These are phyloP conservation scores for Knoxdaviesia capensis DNA, from an alignment of 2,329 filamentous ascomycete genomes.

Conservation along the genomic window DNA sequence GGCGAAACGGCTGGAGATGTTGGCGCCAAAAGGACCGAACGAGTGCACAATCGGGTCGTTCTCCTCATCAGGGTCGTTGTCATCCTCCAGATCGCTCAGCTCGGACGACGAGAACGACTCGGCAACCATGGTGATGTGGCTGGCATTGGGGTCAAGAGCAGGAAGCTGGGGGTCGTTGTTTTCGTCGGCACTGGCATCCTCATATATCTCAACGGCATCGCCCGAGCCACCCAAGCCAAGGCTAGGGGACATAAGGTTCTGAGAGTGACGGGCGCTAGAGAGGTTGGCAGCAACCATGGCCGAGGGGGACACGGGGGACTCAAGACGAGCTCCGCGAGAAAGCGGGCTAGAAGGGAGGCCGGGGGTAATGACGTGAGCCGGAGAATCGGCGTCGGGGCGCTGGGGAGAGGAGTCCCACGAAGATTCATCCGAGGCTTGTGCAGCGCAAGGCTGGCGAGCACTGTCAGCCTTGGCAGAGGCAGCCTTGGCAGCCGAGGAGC, in stretches of 20 bases:
- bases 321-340: slow-evolving; percentile 34
- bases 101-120: slow-evolving; percentile 30
- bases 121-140: slow-evolving; percentile 6
- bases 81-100: slow-evolving; percentile 38
- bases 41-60: slow-evolving; percentile 87
- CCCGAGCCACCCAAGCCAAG: slow-evolving; percentile 3
- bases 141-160: slow-evolving; percentile 6
- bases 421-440: slow-evolving; percentile 38
- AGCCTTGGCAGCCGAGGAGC: slow-evolving; percentile 13
- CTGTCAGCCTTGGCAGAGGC: slow-evolving; percentile 12
- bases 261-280: slow-evolving; percentile 22
- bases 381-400: slow-evolving; percentile 11
- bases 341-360: slow-evolving; percentile 38
- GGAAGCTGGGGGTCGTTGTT: background rate
- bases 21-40: slow-evolving; percentile 75
- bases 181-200: slow-evolving; percentile 7
- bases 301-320: slow-evolving; percentile 45
- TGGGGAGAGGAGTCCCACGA: slow-evolving; percentile 48
- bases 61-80: slow-evolving; percentile 72
- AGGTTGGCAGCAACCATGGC: slow-evolving; percentile 15
- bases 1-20: slow-evolving; percentile 64
- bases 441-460: slow-evolving; percentile 10
- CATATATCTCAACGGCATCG: slow-evolving; percentile 8
- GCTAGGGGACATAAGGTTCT: slow-evolving; percentile 30
- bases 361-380: slow-evolving; percentile 10